Base-by-base conservation (phyloP, 1,139 yeast species). In the Lodderomyces oxycetoniae region DNA sequence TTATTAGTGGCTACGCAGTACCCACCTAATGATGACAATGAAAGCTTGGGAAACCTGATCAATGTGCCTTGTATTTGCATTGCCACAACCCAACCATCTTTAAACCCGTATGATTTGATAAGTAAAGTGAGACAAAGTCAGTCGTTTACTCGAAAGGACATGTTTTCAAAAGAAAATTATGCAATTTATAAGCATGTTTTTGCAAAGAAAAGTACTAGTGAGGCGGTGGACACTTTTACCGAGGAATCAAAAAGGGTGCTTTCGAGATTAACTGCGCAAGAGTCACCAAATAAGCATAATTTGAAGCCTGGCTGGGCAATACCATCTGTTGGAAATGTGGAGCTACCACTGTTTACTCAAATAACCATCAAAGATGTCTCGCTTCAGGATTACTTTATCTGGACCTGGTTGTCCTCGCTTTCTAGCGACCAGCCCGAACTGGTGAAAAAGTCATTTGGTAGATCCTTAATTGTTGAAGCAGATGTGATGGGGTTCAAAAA, bases 331-430 rank as follows among this genome's bases (percentile, higher is more conserved):
- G 52, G 53, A 2, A 55, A 63, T 37, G 62, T 65, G 13, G 28
- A 26, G n/a, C 20, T 27, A 4, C 71, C 73, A 2, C 47, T 59
- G 16, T 61, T 50, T 38, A 57, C 69, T 3, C 73, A 78, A 20
- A 78, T 86, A 2, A 58, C 68, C 3, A 71, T 82, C 11, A 61
- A 74, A 12, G 74, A 84, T 41, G 81, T 84, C 1, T 71, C 86
- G 2, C 75, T 87, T 21, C 94, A 85, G 55, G 96, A 87, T 52
- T 87, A 83, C 52, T 86, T 81, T 49, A 84, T 86, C 19, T 87
- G 95, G 95, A 76, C 95, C 0, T 87, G 96, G 96, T 63, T 86
- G 47, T 78, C 88, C 3, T 74, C 88, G 2, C 56, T 86, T 17
- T 86, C 86, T 0, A 72, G 79, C 28, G 96, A 87, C 49, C 86